Evolutionary conservation across 352 stramenopile genomes (phyloP).

Genomic region (Phytopythium kandeliae): DNA sequence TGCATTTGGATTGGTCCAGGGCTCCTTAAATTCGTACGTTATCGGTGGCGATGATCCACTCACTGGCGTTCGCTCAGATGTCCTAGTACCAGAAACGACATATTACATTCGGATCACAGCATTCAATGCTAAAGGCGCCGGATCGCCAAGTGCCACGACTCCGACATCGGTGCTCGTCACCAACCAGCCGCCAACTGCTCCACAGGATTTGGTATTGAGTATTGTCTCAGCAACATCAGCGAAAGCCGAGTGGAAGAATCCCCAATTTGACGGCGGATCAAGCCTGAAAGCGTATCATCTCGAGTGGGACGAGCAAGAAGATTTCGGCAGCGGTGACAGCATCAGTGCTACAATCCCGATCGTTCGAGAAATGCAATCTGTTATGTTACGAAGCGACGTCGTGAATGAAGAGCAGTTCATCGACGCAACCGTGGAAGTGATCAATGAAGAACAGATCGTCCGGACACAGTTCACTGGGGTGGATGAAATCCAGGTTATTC

Average conservation of each 20-base stretch:
- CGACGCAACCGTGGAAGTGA: conserved; percentile 90
- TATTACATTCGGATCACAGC: conserved; percentile 77
- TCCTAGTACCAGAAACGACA: conserved; percentile 71
- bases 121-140: conserved; percentile 76
- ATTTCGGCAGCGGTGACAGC: conserved; percentile 70
- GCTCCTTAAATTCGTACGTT: conserved; percentile 48
- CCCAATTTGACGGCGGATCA: conserved; percentile 88
- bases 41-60: conserved; percentile 93
- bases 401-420: conserved; percentile 93
- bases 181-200: conserved; percentile 58
- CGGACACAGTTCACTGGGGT: conserved; percentile 79
- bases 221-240: conserved; percentile 70
- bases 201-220: conserved; percentile 45
- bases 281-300: conserved; percentile 72
- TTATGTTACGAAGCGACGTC: conserved; percentile 76
- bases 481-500: conserved; percentile 88
- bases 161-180: conserved; percentile 44
- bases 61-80: conserved; percentile 85
- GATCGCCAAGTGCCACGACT: conserved; percentile 24
- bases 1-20: conserved; percentile 53
- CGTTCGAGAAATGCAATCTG: conserved; percentile 88
- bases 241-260: conserved; percentile 81
- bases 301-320: conserved; percentile 78
- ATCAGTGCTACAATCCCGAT: conserved; percentile 71
- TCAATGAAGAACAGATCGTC: conserved; percentile 95